phyloP scores from a whole-genome alignment of 345 rosid genomes.

The Eucalyptus urophylla region DNA sequence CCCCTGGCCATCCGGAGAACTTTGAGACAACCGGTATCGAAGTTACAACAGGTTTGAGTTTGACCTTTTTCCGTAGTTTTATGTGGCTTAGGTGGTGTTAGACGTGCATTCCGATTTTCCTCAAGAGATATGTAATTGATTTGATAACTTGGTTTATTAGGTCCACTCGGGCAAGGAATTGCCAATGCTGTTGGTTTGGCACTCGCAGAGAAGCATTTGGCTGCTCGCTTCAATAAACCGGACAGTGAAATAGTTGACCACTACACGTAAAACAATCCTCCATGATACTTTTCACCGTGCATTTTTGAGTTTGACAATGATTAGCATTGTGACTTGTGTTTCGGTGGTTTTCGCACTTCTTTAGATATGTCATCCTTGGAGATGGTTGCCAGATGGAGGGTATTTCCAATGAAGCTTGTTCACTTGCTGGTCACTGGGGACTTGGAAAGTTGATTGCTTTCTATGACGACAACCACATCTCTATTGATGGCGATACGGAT shows the following conservation, averaged over 20 bases:
- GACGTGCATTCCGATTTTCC: background rate
- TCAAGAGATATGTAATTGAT: background rate
- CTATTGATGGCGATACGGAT: conserved; percentile 95
- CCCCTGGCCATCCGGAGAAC: conserved; percentile 99
- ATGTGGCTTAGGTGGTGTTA: background rate
- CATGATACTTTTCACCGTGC: background rate
- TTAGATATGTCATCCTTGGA: conserved; percentile 71
- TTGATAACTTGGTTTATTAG: conserved; percentile 13
- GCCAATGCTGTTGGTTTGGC: conserved; percentile 97
- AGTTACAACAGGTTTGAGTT: conserved; percentile 84
- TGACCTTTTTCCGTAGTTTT: background rate
- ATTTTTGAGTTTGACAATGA: background rate
- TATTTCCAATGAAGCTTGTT: conserved; percentile 79
- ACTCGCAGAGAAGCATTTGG: conserved; percentile 82
- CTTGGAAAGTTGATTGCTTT: conserved; percentile 98
- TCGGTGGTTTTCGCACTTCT: background rate
- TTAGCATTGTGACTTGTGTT: background rate
- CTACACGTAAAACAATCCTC: conserved; percentile 53
- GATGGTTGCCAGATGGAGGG: conserved; percentile 99
- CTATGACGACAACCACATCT: conserved; percentile 98
- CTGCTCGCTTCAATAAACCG: conserved; percentile 85
- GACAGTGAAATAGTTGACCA: conserved; percentile 75
- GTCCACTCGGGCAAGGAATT: conserved; percentile 92
- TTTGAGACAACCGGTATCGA: conserved; percentile 97
- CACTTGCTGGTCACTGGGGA: conserved; percentile 98